phyloP scores from a whole-genome alignment of 257 asterid genomes.

The Vinca minor region DNA sequence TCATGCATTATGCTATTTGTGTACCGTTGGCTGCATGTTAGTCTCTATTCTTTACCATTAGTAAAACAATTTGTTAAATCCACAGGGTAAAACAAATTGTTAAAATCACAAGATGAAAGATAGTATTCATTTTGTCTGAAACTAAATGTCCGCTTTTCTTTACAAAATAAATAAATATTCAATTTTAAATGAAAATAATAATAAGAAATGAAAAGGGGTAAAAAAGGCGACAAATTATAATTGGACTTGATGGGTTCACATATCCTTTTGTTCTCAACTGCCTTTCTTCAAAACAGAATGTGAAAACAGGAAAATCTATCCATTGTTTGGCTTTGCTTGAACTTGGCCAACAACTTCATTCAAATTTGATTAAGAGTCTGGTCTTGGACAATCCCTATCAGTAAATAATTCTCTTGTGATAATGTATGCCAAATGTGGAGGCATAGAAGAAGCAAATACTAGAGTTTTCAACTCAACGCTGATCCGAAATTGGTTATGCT shows the following conservation, averaged over 20 bases:
- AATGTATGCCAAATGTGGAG: slow-evolving; percentile 68
- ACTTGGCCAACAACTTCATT: slow-evolving; percentile 65
- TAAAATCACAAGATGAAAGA: no score
- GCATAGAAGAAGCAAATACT: slow-evolving; percentile 44
- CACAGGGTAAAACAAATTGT: no score
- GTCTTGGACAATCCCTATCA: slow-evolving; percentile 36
- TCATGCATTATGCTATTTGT: no score
- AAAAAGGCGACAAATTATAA: no score
- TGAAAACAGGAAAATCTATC: slow-evolving; percentile 30
- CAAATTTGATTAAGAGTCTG: slow-evolving; percentile 38
- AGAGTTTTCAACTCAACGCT: slow-evolving; percentile 45
- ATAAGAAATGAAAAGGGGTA: no score
- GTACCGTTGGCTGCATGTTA: no score
- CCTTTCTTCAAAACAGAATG: slow-evolving; percentile 42
- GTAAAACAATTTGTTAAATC: no score
- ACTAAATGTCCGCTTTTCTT: no score
- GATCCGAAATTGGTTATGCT: slow-evolving; percentile 51
- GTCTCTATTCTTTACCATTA: no score
- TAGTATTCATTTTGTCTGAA: no score
- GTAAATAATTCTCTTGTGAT: slow-evolving; percentile 64
- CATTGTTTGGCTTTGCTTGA: slow-evolving; percentile 59
- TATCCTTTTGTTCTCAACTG: slow-evolving; percentile 69
- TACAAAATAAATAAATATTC: no score
- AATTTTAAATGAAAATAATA: no score
- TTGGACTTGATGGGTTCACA: slow-evolving; percentile 55